Evolutionary conservation across 164 flowering plant genomes (phyloP), one percentile per base, ranked within the genome.

Genomic region (Akebia trifoliata): DNA sequence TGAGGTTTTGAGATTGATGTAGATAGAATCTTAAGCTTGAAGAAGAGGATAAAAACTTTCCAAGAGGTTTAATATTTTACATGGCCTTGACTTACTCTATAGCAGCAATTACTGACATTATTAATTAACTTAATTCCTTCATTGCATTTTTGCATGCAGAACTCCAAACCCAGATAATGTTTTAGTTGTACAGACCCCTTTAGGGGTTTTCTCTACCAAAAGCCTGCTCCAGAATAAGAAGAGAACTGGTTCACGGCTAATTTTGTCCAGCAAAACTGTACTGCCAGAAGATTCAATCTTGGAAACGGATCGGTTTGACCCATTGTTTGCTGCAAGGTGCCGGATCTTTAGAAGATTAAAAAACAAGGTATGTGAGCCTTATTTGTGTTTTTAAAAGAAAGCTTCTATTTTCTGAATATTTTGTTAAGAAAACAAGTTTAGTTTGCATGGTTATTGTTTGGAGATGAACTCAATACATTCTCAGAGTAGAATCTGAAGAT

Each of bases 101-200:
- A 14, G 5, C 14, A 39, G 15, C 15, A 17, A 39, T 39, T 20
- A n/a, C 43, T 39, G 6, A 1, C 43, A 39, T 6, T 39, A 39
- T 38, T 38, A 1, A 38, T 15, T 9, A 38, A 21, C 29, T 29
- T 21, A 8, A 20, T 53, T 43, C 32, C 26, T 21, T 42, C 20
- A 63, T 56, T 55, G n/a, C n/a, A n/a, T n/a, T n/a, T n/a, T n/a
- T n/a, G n/a, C 58, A 34, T 60, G 65, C 81, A 92, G 97, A 79
- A 81, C 92, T 54, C 99, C 99, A 57, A 87, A 83, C 64, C 90
- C 90, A 22, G 95, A 93, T 68, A 82, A 77, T 22, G 94, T 81
- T 57, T 70, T 93, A 63, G 80, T 86, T 24, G 73, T 93, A 56
- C 86, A 83, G 71, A 82, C 84, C 35, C 92, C 99, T 11, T 31